Base-by-base conservation (phyloP, 2,329 filamentous ascomycete species). In the Laburnicola sp. region DNA sequence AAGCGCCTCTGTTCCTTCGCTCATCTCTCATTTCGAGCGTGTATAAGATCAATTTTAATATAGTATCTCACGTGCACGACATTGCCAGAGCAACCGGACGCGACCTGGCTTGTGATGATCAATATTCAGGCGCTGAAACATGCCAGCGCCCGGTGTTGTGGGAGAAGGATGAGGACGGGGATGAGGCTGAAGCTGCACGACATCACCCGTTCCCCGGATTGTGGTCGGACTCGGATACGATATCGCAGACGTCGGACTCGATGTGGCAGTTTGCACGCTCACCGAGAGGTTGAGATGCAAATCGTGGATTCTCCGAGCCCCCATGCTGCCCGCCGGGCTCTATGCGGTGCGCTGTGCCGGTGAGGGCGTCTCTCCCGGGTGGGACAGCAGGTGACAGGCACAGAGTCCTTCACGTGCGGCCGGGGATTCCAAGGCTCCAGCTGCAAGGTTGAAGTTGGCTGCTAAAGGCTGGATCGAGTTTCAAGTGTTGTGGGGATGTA, bases 131-230 rank as follows among this genome's bases (percentile, higher is more conserved):
- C 10, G 32, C 25, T 49, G 46, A 43, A 30, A 43, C 45, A 37
- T 43, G 31, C 25, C 39, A 39, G 34, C 41, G 9, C 35, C 27
- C 22, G 4, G 47, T 34, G 21, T 32, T 25, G 36, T 40, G 25
- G n/a, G 27, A 11, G 34, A 22, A 22, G 28, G 27, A 21, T 45
- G 22, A 4, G 16, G 30, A 21, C 27, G 6, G 35, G 7, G 35
- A 10, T 46, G 37, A 39, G 44, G 44, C 44, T 48, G 50, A 48
- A 41, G 40, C 50, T 52, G 50, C 50, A 52, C 50, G 45, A 52
- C 50, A 47, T 51, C 6, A 6, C 6, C 23, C 8, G 16, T 44
- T 45, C 39, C 45, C 50, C 45, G 40, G 50, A 39, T 37, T 34
- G 41, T 40, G 37, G 36, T 51, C 49, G 43, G 49, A 30, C 39